These are phyloP conservation scores for carrot (Daucus carota) DNA, from an alignment of 129 eudicot species.

Conservation along the genomic window DH1_v3.0 NC_030388.2:22894501-22895000, in stretches of 20 bases:
- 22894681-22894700: not conserved
- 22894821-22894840: not conserved
- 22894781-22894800: not conserved
- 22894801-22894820: conserved; percentile 15
- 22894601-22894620: conserved; percentile 22
- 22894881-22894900: conserved; percentile 30
- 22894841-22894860: not conserved
- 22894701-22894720: not conserved
- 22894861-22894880: conserved; percentile 5
- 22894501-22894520: conserved; percentile 17
- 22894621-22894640: conserved; percentile 26
- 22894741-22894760: not conserved
- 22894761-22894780: not conserved
- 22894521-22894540: conserved; percentile 40
- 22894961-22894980: conserved; percentile 47
- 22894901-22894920: conserved; percentile 62
- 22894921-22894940: conserved; percentile 52
- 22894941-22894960: conserved; percentile 37
- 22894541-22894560: conserved; percentile 35
- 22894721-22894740: not conserved
- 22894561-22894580: conserved; percentile 11
- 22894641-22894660: conserved; percentile 28
- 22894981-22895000: conserved; percentile 88
- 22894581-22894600: conserved; percentile 4
- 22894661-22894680: conserved; percentile 10